Percentiles rank a stretch among this genome's conserved stretches.
Conservation (phyloP, 2,329 filamentous ascomycete genomes). For the Thielaviopsis ethacetica region DNA sequence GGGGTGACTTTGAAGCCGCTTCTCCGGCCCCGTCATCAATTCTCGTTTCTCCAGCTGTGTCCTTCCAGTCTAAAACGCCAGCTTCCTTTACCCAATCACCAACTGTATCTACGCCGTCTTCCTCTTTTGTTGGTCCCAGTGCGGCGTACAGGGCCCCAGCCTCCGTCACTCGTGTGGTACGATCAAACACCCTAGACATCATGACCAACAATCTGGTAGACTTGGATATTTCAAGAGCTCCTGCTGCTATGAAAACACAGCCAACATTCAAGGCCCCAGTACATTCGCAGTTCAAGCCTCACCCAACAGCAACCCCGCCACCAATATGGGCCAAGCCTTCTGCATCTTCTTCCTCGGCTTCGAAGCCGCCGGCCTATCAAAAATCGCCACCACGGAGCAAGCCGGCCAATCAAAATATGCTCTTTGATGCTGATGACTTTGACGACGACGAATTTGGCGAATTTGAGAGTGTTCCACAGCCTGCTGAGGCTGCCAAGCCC, state of each 20-base stretch:
- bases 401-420: constrained; percentile 32
- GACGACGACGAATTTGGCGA: constrained; percentile 32
- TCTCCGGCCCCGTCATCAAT: constrained; percentile 1
- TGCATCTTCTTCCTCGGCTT: not conserved
- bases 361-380: not conserved
- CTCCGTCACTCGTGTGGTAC: constrained; percentile 16
- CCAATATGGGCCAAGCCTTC: not conserved
- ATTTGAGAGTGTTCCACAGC: constrained; percentile 21
- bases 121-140: not conserved
- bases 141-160: not conserved
- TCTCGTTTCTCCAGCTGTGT: not conserved
- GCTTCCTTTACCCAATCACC: not conserved
- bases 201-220: constrained; percentile 36
- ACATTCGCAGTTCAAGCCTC: constrained; percentile 12
- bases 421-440: constrained; percentile 50
- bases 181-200: constrained; percentile 36
- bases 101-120: not conserved
- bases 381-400: constrained; percentile 12
- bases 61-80: not conserved
- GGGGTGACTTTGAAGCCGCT: constrained; percentile 49
- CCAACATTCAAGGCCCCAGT: constrained; percentile 4
- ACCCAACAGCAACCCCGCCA: constrained; percentile 12
- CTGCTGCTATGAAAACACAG: not conserved
- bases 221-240: constrained; percentile 14
- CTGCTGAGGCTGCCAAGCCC: not conserved